These are phyloP conservation scores for Collariella sp. DNA, from an alignment of 495 filamentous ascomycete species.

Conservation along the genomic window DNA sequence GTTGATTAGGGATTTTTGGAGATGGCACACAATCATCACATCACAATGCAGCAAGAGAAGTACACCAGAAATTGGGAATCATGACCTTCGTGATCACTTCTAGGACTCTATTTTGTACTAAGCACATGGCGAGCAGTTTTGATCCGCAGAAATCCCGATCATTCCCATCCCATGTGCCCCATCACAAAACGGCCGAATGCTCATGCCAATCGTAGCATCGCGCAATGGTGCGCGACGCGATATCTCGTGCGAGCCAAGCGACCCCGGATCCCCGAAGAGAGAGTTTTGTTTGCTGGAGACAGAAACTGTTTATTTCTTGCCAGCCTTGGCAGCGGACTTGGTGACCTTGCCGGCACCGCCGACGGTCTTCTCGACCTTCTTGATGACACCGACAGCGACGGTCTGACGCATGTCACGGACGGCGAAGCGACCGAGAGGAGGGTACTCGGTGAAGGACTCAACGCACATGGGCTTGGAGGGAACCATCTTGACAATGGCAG, in stretches of 20 bases:
- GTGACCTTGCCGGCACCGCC: conserved; percentile 42
- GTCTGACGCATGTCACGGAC: conserved; percentile 91
- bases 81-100: conserved; percentile 31
- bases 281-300: conserved; percentile 12
- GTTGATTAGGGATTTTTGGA: too few relatives aligned
- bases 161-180: conserved; percentile 37
- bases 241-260: conserved; percentile 11
- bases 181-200: conserved; percentile 37
- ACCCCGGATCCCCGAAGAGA: conserved; percentile 14
- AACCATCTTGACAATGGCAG: conserved; percentile 99
- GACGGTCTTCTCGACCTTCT: conserved; percentile 46
- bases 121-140: conserved; percentile 45
- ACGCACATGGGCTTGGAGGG: conserved; percentile 99
- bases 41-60: not conserved
- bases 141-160: conserved; percentile 36
- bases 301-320: conserved; percentile 43
- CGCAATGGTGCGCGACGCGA: conserved; percentile 13
- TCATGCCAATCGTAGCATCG: conserved; percentile 32
- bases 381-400: conserved; percentile 95
- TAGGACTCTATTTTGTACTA: conserved; percentile 45
- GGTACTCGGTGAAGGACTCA: conserved; percentile 99
- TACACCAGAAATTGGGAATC: conserved; percentile 13
- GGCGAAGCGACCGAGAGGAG: conserved; percentile 96
- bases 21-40: too few relatives aligned
- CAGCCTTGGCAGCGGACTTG: conserved; percentile 71